Evolutionary conservation across 352 stramenopile genomes (phyloP).

Genomic region (Phytophthora tubulina): DNA sequence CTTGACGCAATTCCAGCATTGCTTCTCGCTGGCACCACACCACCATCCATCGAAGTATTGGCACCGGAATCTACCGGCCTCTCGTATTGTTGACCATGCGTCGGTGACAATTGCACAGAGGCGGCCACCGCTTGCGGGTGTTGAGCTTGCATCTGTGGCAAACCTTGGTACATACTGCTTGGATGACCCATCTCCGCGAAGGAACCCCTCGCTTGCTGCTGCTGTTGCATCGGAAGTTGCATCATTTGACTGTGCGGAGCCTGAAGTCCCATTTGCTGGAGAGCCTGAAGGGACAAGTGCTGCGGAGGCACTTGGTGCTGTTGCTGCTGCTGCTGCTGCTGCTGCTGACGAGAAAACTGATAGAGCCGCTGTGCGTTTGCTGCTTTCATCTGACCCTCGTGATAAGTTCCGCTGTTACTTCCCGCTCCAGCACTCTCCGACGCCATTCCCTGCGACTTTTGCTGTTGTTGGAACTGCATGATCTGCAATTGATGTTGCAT

Average conservation of each 20-base stretch:
- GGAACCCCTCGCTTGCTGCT: constrained; percentile 47
- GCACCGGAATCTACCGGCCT: constrained; percentile 30
- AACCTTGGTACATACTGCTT: constrained; percentile 60
- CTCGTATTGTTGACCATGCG: constrained; percentile 43
- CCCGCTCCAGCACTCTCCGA: constrained; percentile 39
- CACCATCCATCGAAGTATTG: constrained; percentile 22
- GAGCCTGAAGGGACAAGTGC: constrained; percentile 67
- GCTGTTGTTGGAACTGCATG: constrained; percentile 86
- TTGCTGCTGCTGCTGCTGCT: constrained; percentile 47
- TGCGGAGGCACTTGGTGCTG: constrained; percentile 42
- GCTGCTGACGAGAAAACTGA: constrained; percentile 58
- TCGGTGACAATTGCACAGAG: constrained; percentile 39
- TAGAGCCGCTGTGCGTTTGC: constrained; percentile 52
- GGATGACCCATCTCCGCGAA: constrained; percentile 62
- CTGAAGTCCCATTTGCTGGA: constrained; percentile 60
- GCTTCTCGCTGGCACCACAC: constrained; percentile 16
- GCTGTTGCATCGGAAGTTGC: constrained; percentile 65
- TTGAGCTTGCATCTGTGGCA: constrained; percentile 52
- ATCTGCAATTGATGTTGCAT: constrained; percentile 91
- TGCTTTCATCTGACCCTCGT: constrained; percentile 58
- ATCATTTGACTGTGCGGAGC: constrained; percentile 64
- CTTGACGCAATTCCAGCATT: constrained; percentile 24
- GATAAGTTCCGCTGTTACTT: constrained; percentile 53
- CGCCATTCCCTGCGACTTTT: constrained; percentile 51
- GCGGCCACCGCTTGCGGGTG: constrained; percentile 41